These are phyloP conservation scores for Yamadazyma nakazawae DNA, from an alignment of 805 yeast genomes.

Conservation along the genomic window DNA sequence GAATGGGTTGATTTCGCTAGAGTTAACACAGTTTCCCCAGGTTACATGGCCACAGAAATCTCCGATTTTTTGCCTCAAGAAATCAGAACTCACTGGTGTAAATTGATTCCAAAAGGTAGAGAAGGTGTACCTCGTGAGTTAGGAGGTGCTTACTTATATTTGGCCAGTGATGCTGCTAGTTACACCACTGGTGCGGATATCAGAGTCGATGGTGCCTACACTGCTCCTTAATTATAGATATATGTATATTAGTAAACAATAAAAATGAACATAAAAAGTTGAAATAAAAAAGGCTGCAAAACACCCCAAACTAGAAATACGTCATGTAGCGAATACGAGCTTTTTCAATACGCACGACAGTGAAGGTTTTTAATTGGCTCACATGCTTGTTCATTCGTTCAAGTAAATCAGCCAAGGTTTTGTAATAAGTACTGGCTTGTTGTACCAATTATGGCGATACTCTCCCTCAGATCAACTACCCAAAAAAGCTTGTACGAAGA, in stretches of 20 bases:
- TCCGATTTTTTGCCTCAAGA: constrained; percentile 38
- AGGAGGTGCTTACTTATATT: constrained; percentile 74
- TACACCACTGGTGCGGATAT: constrained; percentile 79
- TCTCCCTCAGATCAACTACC: too few relatives aligned
- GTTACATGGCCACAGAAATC: constrained; percentile 77
- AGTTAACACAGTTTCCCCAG: constrained; percentile 79
- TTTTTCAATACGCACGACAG: too few relatives aligned
- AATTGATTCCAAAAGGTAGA: constrained; percentile 66
- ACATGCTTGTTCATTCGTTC: too few relatives aligned
- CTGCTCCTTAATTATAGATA: constrained; percentile 35
- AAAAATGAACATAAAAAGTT: too few relatives aligned
- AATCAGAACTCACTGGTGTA: constrained; percentile 37
- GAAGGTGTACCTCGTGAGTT: constrained; percentile 71
- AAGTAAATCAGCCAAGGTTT: too few relatives aligned
- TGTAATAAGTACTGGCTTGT: too few relatives aligned
- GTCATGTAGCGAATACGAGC: too few relatives aligned
- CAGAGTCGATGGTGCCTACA: constrained; percentile 77
- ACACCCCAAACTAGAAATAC: too few relatives aligned
- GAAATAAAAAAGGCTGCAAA: too few relatives aligned
- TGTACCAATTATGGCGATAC: too few relatives aligned
- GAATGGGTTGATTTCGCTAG: constrained; percentile 89
- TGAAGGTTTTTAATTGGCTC: too few relatives aligned
- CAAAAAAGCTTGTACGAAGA: too few relatives aligned
- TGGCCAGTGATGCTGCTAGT: constrained; percentile 78
- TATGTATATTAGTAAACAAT: background rate